Base-by-base conservation (phyloP, 108 stramenopile species). In the Licmophora abbreviata region DNA sequence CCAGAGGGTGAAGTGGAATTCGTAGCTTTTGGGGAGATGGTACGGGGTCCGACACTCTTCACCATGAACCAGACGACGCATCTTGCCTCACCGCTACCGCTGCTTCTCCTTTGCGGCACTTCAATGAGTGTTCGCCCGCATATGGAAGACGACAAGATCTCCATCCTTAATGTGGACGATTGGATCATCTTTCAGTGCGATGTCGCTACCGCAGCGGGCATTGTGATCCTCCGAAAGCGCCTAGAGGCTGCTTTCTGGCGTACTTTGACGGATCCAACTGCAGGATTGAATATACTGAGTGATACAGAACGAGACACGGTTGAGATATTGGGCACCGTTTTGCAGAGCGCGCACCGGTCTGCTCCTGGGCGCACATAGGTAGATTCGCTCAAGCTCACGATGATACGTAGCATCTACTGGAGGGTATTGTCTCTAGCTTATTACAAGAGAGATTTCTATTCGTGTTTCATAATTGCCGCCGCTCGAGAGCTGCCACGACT, bases 41-140 rank as follows among this genome's bases (percentile, higher is more conserved):
- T 82, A 21, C 75, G 73, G 41, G 81, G 81, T 1, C 60, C 64
- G 33, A 31, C 56, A 32, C 61, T 73, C 47, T 87, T 79, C 35
- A 77, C 80, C 12, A 56, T 80, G 46, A 66, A 73, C 22, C 69
- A 77, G 47, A 82, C 77, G n/a, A 79, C 71, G 3, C 72, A 79
- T 51, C 50, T 87, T 28, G 59, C 61, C 4, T 78, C 74, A 5
- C 61, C 69, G 10, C 34, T 83, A n/a, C 85, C 85, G 23, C 31
- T 87, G 14, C 44, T 87, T 12, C 59, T 87, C 0, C 52, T 87
- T 3, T 87, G 85, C 40, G 85, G 85, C 1, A 58, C 64, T 4
- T 69, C 55, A 0, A 22, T 81, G 4, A 56, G 48, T n/a, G 68
- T 78, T 1, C 70, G 58, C 42, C 80, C 56, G 28, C 49, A 60